Conservation (phyloP, 2,329 filamentous ascomycete genomes). For the Berkeleyomyces basicola region DNA sequence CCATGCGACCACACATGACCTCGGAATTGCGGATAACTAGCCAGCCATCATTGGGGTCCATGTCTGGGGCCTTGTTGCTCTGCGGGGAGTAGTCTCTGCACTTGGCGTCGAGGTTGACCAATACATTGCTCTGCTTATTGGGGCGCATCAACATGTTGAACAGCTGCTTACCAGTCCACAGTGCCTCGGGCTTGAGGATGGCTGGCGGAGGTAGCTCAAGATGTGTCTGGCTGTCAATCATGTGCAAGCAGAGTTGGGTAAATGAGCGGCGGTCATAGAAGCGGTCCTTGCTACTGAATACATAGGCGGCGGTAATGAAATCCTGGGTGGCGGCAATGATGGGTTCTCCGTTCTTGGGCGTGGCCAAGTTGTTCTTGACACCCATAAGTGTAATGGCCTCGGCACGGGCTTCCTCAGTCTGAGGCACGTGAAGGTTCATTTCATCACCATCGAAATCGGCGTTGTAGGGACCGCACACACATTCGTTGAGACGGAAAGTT, state of each 20-base stretch:
- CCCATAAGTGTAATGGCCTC: constrained; percentile 96
- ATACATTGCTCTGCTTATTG: constrained; percentile 64
- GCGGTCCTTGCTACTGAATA: constrained; percentile 79
- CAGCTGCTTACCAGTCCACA: constrained; percentile 96
- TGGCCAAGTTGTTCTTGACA: constrained; percentile 88
- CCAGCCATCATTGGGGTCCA: constrained; percentile 79
- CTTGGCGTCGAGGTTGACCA: constrained; percentile 84
- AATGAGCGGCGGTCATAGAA: constrained; percentile 86
- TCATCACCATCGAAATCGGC: constrained; percentile 98
- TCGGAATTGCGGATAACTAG: constrained; percentile 91
- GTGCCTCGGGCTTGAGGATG: constrained; percentile 64
- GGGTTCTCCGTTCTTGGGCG: constrained; percentile 92
- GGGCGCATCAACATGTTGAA: constrained; percentile 86
- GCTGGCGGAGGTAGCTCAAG: constrained; percentile 78
- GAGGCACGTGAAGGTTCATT: constrained; percentile 96
- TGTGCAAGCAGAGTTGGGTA: constrained; percentile 78
- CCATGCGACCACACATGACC: constrained; percentile 94
- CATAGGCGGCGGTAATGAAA: constrained; percentile 90
- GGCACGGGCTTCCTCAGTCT: constrained; percentile 89
- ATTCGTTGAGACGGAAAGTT: constrained; percentile 93
- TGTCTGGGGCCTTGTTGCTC: constrained; percentile 42
- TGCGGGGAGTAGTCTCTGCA: constrained; percentile 64
- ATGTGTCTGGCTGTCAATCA: constrained; percentile 65
- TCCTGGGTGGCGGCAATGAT: constrained; percentile 99
- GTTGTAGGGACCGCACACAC: constrained; percentile 95